These are phyloP conservation scores for Neopestalotiopsis clavispora DNA, from an alignment of 2,329 filamentous ascomycete genomes.

Conservation along the genomic window DNA sequence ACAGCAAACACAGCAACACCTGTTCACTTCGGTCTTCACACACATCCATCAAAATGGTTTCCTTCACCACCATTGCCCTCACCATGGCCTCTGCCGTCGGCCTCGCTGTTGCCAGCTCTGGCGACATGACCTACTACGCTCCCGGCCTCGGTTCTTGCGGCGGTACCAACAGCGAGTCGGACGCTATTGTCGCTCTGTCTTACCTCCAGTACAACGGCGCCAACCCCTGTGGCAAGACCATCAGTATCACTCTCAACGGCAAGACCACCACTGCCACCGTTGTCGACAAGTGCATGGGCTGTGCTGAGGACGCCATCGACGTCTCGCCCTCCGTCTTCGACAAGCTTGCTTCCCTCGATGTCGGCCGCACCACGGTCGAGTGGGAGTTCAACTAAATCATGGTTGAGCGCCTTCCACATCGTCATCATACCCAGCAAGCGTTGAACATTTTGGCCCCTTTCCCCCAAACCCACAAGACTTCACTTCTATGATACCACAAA, in stretches of 20 bases:
- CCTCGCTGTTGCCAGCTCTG: constrained; percentile 11
- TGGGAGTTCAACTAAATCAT: constrained; percentile 25
- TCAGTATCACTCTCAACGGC: constrained; percentile 24
- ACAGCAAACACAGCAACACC: background rate
- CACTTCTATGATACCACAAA: background rate
- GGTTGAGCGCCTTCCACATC: too few species aligned
- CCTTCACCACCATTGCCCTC: constrained; percentile 12
- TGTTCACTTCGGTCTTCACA: background rate
- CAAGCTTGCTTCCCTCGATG: constrained; percentile 26
- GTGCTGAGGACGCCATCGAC: constrained; percentile 32
- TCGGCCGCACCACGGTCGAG: constrained; percentile 29
- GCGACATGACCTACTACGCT: constrained; percentile 20
- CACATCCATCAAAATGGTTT: constrained; percentile 9
- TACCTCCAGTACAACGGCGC: constrained; percentile 1
- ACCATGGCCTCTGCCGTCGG: constrained; percentile 12
- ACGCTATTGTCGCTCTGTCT: constrained; percentile 16
- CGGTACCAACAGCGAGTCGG: constrained; percentile 7
- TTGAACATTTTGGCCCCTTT: background rate
- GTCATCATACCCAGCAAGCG: background rate
- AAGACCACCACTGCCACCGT: constrained; percentile 31
- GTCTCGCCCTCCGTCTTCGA: constrained; percentile 36
- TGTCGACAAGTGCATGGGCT: constrained; percentile 37
- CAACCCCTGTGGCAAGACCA: constrained; percentile 21
- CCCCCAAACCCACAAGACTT: background rate
- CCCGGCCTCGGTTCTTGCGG: constrained; percentile 17